Evolutionary conservation across 345 rosid genomes (phyloP).

Genomic region (Draba incana): DNA sequence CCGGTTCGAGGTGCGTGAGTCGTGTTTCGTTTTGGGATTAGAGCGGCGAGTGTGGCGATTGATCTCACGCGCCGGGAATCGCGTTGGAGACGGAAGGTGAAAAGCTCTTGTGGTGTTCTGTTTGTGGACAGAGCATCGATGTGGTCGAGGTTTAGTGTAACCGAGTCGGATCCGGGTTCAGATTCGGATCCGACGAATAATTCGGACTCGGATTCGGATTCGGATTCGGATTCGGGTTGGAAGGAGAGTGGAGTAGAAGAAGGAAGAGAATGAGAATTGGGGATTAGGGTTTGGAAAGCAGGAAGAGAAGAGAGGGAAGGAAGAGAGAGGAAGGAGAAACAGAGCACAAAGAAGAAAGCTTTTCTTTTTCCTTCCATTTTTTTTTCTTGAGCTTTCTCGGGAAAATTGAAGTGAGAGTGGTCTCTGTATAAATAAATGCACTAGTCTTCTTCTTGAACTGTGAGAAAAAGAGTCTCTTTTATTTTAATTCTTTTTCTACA

Average conservation of each 20-base stretch:
- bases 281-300: constrained; percentile 47
- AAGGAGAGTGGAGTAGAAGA: constrained; percentile 47
- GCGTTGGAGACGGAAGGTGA: constrained; percentile 68
- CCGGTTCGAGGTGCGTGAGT: constrained; percentile 40
- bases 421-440: constrained; percentile 31
- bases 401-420: constrained; percentile 34
- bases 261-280: constrained; percentile 53
- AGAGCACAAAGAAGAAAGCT: constrained; percentile 43
- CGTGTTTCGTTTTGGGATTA: constrained; percentile 28
- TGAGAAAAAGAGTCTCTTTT: constrained; percentile 5
- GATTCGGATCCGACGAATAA: constrained; percentile 20
- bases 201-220: constrained; percentile 39
- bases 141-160: constrained; percentile 66
- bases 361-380: constrained; percentile 38
- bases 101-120: constrained; percentile 61
- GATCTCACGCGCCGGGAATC: constrained; percentile 65
- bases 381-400: constrained; percentile 25
- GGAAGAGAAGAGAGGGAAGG: constrained; percentile 42
- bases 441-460: constrained; percentile 24
- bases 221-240: constrained; percentile 37
- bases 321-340: constrained; percentile 40
- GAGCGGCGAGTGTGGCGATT: constrained; percentile 45
- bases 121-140: constrained; percentile 68
- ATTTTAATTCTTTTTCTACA: background rate
- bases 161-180: constrained; percentile 21